Percentiles rank a stretch among this genome's conserved stretches.
These are phyloP conservation scores for Hyaloperonospora arabidopsidis DNA, from an alignment of 352 stramenopile species.

Conservation along the genomic window DNA sequence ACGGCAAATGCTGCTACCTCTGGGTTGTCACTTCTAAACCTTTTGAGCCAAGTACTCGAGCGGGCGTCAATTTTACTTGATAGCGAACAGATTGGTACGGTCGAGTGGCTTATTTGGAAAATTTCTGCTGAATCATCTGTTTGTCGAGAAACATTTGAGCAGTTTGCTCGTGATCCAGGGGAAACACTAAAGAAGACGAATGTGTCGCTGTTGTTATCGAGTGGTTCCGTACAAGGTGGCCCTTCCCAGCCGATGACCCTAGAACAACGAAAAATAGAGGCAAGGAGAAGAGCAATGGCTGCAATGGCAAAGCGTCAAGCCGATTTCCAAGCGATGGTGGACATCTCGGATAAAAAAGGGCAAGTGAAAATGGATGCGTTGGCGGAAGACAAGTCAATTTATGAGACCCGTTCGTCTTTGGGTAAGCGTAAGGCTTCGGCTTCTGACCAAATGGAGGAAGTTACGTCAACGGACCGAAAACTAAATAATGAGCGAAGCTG, in stretches of 20 bases:
- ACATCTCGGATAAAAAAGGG: constrained; percentile 33
- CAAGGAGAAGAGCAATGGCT: constrained; percentile 64
- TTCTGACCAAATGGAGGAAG: constrained; percentile 24
- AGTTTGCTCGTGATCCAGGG: constrained; percentile 29
- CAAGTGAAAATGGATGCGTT: constrained; percentile 32
- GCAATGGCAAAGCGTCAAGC: constrained; percentile 79
- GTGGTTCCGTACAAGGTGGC: constrained; percentile 1
- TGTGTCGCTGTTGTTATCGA: constrained; percentile 3
- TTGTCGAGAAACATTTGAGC: constrained; percentile 35
- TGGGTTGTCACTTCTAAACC: constrained; percentile 40
- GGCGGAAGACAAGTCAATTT: constrained; percentile 21
- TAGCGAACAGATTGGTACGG: constrained; percentile 59
- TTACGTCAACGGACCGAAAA: constrained; percentile 44
- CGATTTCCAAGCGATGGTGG: constrained; percentile 81
- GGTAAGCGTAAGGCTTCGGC: constrained; percentile 43
- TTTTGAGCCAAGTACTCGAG: constrained; percentile 49
- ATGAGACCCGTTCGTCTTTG: constrained; percentile 21
- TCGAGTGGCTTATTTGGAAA: constrained; percentile 73
- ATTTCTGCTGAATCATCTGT: constrained; percentile 36
- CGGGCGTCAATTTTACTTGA: constrained; percentile 45
- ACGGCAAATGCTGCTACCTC: constrained; percentile 23
- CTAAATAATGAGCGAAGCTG: constrained; percentile 32
- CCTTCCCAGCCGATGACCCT: constrained; percentile 37
- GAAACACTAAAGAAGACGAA: constrained; percentile 20
- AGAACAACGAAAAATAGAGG: constrained; percentile 70